Evolutionary conservation across 805 yeast genomes (phyloP).

Genomic region (Nakazawaea ambrosiae): DNA sequence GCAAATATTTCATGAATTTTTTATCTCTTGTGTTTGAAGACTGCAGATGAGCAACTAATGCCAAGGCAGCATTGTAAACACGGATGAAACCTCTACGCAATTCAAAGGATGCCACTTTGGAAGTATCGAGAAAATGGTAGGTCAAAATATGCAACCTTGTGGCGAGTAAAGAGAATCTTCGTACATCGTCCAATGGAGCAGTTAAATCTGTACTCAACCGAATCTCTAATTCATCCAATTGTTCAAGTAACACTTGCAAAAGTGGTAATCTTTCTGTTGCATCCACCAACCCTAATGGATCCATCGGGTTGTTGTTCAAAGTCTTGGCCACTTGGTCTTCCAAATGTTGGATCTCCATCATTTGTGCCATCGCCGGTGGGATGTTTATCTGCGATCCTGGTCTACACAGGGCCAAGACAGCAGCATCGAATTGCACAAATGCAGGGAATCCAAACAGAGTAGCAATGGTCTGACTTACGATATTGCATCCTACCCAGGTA

Average conservation of each 20-base stretch:
- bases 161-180: conserved; percentile 62
- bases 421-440: conserved; percentile 75
- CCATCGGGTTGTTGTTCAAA: conserved; percentile 62
- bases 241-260: conserved; percentile 59
- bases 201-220: conserved; percentile 30
- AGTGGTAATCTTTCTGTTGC: conserved; percentile 70
- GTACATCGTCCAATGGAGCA: conserved; percentile 53
- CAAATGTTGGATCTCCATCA: conserved; percentile 78
- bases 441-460: conserved; percentile 94
- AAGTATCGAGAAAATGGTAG: conserved; percentile 70
- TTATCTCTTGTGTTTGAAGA: conserved; percentile 52
- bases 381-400: conserved; percentile 38
- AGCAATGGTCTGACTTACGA: conserved; percentile 84
- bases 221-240: conserved; percentile 71
- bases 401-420: conserved; percentile 48
- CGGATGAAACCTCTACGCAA: conserved; percentile 66
- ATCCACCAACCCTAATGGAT: conserved; percentile 57
- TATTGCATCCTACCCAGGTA: conserved; percentile 93
- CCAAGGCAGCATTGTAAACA: conserved; percentile 73
- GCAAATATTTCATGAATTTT: conserved; percentile 67
- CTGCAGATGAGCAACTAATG: conserved; percentile 61
- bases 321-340: conserved; percentile 82
- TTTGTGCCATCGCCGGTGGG: conserved; percentile 58
- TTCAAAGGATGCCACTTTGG: conserved; percentile 44
- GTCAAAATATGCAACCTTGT: conserved; percentile 79